Evolutionary conservation across 805 yeast species (phyloP).

Genomic region (Wickerhamiella allomyrinae): DNA sequence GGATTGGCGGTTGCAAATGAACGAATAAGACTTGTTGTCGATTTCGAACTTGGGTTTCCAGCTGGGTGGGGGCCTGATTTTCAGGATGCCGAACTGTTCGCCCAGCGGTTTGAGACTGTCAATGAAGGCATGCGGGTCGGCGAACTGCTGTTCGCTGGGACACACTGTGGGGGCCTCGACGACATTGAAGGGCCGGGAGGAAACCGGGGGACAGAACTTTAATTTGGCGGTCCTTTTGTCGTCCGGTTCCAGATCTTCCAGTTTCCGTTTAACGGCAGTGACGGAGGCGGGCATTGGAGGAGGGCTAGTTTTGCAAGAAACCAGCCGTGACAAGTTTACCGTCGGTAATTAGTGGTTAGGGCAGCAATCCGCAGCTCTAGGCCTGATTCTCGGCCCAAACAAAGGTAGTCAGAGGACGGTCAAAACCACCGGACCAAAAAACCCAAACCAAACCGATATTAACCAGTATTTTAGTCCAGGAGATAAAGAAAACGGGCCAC

Average conservation of each 20-base stretch:
- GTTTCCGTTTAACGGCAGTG: no score
- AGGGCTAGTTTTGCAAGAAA: no score
- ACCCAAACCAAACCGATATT: neutral
- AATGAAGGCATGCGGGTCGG: slow-evolving; percentile 52
- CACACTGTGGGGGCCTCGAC: slow-evolving; percentile 40
- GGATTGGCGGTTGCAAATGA: slow-evolving; percentile 23
- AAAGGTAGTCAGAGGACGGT: no score
- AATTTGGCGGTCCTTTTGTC: no score
- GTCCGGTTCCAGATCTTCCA: no score
- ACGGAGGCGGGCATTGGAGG: no score
- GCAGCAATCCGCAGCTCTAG: neutral
- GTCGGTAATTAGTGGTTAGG: neutral
- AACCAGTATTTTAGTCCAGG: no score
- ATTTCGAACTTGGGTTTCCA: slow-evolving; percentile 30
- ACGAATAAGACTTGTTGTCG: slow-evolving; percentile 19
- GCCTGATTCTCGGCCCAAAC: no score
- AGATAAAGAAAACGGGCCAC: no score
- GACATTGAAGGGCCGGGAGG: slow-evolving; percentile 10
- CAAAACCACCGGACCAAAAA: neutral
- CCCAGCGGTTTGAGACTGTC: slow-evolving; percentile 43
- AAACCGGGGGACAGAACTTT: no score
- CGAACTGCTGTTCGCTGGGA: slow-evolving; percentile 42
- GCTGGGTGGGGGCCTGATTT: slow-evolving; percentile 45
- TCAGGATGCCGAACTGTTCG: slow-evolving; percentile 54
- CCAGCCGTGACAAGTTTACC: neutral